Evolutionary conservation across 768 basidiomycete species (phyloP).

Genomic region (Favolaschia claudopus): DNA sequence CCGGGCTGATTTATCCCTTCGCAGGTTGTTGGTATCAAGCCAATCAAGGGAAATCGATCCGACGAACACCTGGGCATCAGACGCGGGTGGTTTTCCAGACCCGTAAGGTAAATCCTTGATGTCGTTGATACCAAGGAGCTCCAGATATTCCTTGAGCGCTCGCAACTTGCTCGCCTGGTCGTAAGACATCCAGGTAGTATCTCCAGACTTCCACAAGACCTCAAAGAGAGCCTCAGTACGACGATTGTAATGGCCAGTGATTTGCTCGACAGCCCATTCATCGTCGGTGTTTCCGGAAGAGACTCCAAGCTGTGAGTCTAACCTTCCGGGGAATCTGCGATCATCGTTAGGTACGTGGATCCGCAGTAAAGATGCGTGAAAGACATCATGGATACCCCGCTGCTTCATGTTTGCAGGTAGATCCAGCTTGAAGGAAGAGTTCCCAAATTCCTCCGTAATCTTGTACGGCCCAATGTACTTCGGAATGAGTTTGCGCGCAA

Average conservation of each 20-base stretch:
- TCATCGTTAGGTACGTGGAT: slow-evolving; percentile 42
- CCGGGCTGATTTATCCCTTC: too few relatives aligned
- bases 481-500: slow-evolving; percentile 42
- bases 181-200: slow-evolving; percentile 33
- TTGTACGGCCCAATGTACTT: slow-evolving; percentile 33
- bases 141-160: too few relatives aligned
- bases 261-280: slow-evolving; percentile 34
- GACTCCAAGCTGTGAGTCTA: slow-evolving; percentile 19
- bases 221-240: slow-evolving; percentile 31
- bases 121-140: too few relatives aligned
- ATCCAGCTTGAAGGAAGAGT: slow-evolving; percentile 8
- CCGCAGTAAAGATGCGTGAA: too few relatives aligned
- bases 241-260: slow-evolving; percentile 31
- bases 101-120: too few relatives aligned
- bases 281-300: slow-evolving; percentile 4
- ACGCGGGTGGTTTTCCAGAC: too few relatives aligned
- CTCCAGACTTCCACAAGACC: slow-evolving; percentile 35
- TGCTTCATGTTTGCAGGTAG: slow-evolving; percentile 24
- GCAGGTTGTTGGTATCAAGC: too few relatives aligned
- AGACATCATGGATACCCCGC: too few relatives aligned
- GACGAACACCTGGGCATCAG: too few relatives aligned
- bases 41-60: too few relatives aligned
- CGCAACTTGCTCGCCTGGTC: neutral
- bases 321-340: slow-evolving; percentile 35
- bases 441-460: slow-evolving; percentile 21